phyloP scores from a whole-genome alignment of 768 basidiomycete genomes.

The Crepidotus variabilis region DNA sequence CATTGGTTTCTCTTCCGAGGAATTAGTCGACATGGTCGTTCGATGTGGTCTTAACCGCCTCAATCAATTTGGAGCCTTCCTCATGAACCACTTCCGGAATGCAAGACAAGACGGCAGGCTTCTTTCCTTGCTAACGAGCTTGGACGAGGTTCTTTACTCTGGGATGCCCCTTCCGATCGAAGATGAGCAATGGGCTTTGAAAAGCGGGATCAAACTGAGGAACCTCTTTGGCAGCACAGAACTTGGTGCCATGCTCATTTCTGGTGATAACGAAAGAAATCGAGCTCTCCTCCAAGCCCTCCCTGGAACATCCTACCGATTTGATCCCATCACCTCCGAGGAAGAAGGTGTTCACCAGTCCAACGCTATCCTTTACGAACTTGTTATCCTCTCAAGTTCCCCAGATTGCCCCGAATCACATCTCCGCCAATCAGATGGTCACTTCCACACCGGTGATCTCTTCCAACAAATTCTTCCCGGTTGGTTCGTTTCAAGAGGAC shows the following conservation, averaged over 20 bases:
- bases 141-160: slow-evolving; percentile 64
- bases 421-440: slow-evolving; percentile 57
- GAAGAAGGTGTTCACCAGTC: slow-evolving; percentile 47
- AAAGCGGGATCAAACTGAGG: slow-evolving; percentile 61
- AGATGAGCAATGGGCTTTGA: slow-evolving; percentile 69
- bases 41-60: slow-evolving; percentile 68
- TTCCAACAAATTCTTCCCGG: slow-evolving; percentile 63
- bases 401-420: slow-evolving; percentile 64
- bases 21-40: slow-evolving; percentile 68
- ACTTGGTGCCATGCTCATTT: slow-evolving; percentile 68
- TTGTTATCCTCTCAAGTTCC: slow-evolving; percentile 66
- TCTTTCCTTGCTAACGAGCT: slow-evolving; percentile 46
- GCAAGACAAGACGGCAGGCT: slow-evolving; percentile 59
- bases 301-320: slow-evolving; percentile 65
- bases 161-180: slow-evolving; percentile 63
- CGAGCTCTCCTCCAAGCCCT: slow-evolving; percentile 52
- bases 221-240: slow-evolving; percentile 84
- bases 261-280: slow-evolving; percentile 50
- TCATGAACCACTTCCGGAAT: slow-evolving; percentile 58
- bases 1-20: slow-evolving; percentile 61
- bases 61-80: slow-evolving; percentile 71
- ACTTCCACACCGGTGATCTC: slow-evolving; percentile 82
- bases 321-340: slow-evolving; percentile 49
- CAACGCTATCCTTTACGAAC: slow-evolving; percentile 55
- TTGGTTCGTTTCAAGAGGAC: slow-evolving; percentile 61